phyloP scores from a whole-genome alignment of 1,139 yeast genomes.

The Yueomyces sp. region DNA sequence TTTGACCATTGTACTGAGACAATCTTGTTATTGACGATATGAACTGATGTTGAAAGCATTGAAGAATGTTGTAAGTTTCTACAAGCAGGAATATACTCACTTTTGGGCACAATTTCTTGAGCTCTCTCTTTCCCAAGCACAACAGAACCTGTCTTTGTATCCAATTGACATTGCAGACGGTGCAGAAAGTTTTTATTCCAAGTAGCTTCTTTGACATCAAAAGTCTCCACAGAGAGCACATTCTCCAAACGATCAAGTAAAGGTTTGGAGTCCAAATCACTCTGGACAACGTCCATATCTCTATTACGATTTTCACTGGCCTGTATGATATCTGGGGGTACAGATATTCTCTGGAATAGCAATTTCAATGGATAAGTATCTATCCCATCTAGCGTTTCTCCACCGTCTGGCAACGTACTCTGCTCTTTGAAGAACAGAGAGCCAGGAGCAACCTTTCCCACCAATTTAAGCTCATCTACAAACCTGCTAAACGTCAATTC shows the following conservation, averaged over 20 bases:
- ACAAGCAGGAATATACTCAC: conserved; percentile 44
- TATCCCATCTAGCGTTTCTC: conserved; percentile 12
- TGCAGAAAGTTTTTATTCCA: conserved; percentile 3
- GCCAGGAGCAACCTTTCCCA: conserved; percentile 9
- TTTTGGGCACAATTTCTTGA: conserved; percentile 25
- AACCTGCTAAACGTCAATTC: conserved; percentile 5
- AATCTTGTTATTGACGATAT: conserved; percentile 20
- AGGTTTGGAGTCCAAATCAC: not conserved
- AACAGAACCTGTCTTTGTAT: conserved; percentile 15
- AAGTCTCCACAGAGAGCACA: conserved; percentile 4
- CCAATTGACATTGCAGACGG: conserved; percentile 11
- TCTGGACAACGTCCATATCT: too few species aligned
- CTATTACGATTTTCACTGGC: not conserved
- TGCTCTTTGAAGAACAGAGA: conserved; percentile 6
- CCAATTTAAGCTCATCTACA: conserved; percentile 4
- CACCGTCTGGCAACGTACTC: not conserved
- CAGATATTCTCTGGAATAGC: conserved; percentile 5
- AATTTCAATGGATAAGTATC: conserved; percentile 14
- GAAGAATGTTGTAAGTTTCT: conserved; percentile 33
- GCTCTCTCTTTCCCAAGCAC: conserved; percentile 33
- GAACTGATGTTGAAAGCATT: conserved; percentile 12
- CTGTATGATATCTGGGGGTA: conserved; percentile 1
- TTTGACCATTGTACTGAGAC: conserved; percentile 18
- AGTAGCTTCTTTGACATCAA: not conserved
- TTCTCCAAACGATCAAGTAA: conserved; percentile 5